phyloP scores from a whole-genome alignment of 139 green algal genomes.

The Volvox africanus region DNA sequence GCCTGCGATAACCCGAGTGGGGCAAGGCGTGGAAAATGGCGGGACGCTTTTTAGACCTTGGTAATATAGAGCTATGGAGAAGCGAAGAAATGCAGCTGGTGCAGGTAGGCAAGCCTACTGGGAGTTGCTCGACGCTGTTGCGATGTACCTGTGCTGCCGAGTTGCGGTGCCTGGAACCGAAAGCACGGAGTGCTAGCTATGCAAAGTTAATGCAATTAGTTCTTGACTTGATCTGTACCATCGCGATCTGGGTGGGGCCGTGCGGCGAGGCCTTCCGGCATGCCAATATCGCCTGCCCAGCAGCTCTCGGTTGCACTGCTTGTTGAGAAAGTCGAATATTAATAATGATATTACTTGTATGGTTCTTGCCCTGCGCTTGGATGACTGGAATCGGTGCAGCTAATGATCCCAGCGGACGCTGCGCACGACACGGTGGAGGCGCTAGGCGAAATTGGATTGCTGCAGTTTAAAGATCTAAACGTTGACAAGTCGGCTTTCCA shows the following conservation, averaged over 20 bases:
- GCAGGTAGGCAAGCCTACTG: slow-evolving; percentile 70
- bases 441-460: slow-evolving; percentile 89
- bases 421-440: slow-evolving; percentile 92
- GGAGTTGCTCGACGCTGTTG: background rate
- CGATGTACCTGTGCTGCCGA: background rate
- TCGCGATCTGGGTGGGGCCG: background rate
- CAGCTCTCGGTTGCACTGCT: background rate
- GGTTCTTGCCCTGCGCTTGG: background rate
- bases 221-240: background rate
- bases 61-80: slow-evolving; percentile 82
- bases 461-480: slow-evolving; percentile 97
- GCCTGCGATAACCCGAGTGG: background rate
- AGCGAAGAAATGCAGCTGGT: slow-evolving; percentile 98
- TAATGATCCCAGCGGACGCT: slow-evolving; percentile 97
- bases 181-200: background rate
- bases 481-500: slow-evolving; percentile 92
- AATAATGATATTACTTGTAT: background rate
- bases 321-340: background rate
- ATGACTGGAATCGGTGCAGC: slow-evolving; percentile 69
- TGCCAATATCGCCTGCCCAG: background rate
- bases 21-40: slow-evolving; percentile 26
- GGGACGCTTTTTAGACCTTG: slow-evolving; percentile 52
- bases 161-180: background rate
- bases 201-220: background rate
- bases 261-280: background rate